These are phyloP conservation scores for Castanea sativa DNA, from an alignment of 306 rosid genomes.

Conservation along the genomic window DNA sequence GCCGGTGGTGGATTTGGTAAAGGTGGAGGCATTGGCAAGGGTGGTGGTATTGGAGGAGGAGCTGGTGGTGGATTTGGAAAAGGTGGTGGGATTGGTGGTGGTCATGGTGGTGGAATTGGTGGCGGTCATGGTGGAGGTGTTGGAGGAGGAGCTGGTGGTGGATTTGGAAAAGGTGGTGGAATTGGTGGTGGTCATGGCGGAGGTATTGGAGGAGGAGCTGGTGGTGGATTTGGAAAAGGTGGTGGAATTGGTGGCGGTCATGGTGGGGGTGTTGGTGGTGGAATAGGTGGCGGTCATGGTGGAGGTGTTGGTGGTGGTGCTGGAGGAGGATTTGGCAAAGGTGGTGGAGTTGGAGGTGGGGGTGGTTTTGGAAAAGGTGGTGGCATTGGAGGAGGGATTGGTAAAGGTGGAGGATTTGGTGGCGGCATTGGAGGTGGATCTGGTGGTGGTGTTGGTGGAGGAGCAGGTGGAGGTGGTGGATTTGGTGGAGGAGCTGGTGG, in stretches of 20 bases:
- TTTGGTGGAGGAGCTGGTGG: conserved; percentile 8
- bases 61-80: neutral
- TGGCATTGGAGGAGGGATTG: conserved; percentile 21
- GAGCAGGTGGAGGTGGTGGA: conserved; percentile 37
- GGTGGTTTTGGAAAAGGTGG: conserved; percentile 8
- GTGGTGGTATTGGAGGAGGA: conserved; percentile 11
- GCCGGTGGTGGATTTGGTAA: conserved; percentile 11
- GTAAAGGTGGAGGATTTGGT: neutral
- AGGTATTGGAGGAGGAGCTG: conserved; percentile 3
- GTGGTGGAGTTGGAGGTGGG: neutral
- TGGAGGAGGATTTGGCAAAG: conserved; percentile 2
- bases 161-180: conserved; percentile 25
- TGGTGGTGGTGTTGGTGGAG: conserved; percentile 15
- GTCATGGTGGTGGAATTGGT: conserved; percentile 1
- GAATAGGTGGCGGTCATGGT: conserved; percentile 20
- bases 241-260: conserved; percentile 22
- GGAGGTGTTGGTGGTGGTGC: conserved; percentile 34
- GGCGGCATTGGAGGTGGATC: neutral
- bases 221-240: conserved; percentile 7
- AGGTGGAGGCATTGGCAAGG: conserved; percentile 27
- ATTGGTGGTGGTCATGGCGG: conserved; percentile 24
- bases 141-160: conserved; percentile 23
- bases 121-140: conserved; percentile 18
- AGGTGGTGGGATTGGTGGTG: conserved; percentile 15
- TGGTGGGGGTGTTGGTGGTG: conserved; percentile 34